Base-by-base conservation (phyloP, 495 filamentous ascomycete species). In the Letharia lupina region DNA sequence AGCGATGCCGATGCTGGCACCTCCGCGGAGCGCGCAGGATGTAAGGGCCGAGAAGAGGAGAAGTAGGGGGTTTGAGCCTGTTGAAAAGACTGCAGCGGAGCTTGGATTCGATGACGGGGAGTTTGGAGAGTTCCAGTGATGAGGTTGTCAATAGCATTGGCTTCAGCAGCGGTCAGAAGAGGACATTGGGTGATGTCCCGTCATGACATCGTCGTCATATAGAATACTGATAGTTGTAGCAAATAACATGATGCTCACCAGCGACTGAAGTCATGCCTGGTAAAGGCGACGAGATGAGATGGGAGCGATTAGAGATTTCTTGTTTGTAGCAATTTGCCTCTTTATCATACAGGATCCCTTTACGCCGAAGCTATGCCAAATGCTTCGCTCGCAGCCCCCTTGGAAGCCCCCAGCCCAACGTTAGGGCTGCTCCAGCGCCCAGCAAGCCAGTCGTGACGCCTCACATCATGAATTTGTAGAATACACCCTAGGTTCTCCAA, bases 41-140 rank as follows among this genome's bases (percentile, higher is more conserved):
- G 72, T 72, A 5, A 77, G 72, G 66, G 71, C 74, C 54, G 74
- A 76, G 62, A 70, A 74, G 71, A 74, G 76, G 58, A 72, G 75
- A 66, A 75, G 74, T 64, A 68, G 76, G 64, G 61, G 63, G 12
- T 50, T 68, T 52, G 54, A 50, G 3, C 66, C 69, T 12, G 70
- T 64, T 5, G 64, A 65, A 28, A 54, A 52, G 60, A 62, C 70
- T n/a, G 73, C 75, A 23, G 64, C 74, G 45, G 77, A 80, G 52
- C 65, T 81, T 39, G 79, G 79, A 1, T 81, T 81, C 54, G 78
- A 81, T 67, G 79, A 81, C 71, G 79, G 79, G 11, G 79, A 81
- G 62, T 81, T 81, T 73, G 79, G 79, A n/a, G 79, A 81, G 68
- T 81, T 81, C 63, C 78, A 80, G 69, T 81, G 74, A 73, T 20